Evolutionary conservation across 2,329 filamentous ascomycete genomes (phyloP).

Genomic region (Paraphoma chrysanthemicola): DNA sequence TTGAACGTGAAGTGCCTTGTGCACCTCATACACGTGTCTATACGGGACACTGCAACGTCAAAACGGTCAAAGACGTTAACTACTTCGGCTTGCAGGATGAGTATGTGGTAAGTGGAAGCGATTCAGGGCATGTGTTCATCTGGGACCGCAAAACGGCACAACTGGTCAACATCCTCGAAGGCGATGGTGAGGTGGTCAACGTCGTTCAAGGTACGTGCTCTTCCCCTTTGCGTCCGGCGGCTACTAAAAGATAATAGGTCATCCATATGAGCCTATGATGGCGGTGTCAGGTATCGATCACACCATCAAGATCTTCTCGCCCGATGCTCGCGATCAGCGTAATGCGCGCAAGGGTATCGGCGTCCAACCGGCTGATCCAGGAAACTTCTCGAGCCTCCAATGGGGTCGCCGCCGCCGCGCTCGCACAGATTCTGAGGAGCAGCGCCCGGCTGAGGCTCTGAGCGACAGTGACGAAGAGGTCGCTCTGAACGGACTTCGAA

Average conservation of each 20-base stretch:
- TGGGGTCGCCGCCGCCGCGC: slow-evolving; percentile 28
- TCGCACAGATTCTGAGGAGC: slow-evolving; percentile 9
- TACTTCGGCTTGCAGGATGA: slow-evolving; percentile 72
- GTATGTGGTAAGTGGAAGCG: slow-evolving; percentile 72
- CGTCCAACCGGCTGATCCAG: slow-evolving; percentile 58
- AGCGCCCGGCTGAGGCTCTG: slow-evolving; percentile 10
- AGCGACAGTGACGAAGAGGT: slow-evolving; percentile 49
- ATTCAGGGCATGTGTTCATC: slow-evolving; percentile 72
- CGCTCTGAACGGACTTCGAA: slow-evolving; percentile 57
- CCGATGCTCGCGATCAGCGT: slow-evolving; percentile 64
- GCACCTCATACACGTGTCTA: slow-evolving; percentile 64
- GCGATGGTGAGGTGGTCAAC: slow-evolving; percentile 73
- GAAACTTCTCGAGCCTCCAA: slow-evolving; percentile 50
- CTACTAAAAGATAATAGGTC: slow-evolving; percentile 51
- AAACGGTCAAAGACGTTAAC: slow-evolving; percentile 74
- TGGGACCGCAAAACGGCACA: slow-evolving; percentile 70
- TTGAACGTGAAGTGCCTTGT: slow-evolving; percentile 63
- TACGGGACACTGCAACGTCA: slow-evolving; percentile 70
- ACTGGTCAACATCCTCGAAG: slow-evolving; percentile 70
- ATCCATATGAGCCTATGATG: slow-evolving; percentile 71
- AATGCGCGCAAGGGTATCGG: slow-evolving; percentile 65
- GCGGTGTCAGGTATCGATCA: slow-evolving; percentile 72
- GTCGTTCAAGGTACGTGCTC: slow-evolving; percentile 64
- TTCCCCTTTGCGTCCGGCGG: neutral
- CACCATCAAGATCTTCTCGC: slow-evolving; percentile 72